Conservation (phyloP, 495 filamentous ascomycete species). For the Podospora anserina region DNA sequence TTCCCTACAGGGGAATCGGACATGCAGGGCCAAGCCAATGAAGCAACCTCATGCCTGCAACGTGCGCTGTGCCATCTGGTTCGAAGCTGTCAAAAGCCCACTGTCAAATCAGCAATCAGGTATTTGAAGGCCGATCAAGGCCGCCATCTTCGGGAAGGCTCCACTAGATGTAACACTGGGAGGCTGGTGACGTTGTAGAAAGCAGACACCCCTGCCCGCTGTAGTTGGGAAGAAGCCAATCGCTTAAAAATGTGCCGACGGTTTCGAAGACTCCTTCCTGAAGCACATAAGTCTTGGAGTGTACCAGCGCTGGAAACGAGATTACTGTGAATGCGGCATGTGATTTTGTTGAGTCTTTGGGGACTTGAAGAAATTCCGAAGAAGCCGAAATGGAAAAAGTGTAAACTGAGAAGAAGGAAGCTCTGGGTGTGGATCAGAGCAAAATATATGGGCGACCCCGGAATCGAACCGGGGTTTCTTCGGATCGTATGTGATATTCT, state of each 20-base stretch:
- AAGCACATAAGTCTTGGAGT: neutral
- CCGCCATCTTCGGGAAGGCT: neutral
- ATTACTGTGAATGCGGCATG: neutral
- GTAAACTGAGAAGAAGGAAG: neutral
- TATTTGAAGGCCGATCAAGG: neutral
- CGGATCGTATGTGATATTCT: slow-evolving; percentile 9
- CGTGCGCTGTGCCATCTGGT: neutral
- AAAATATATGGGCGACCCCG: slow-evolving; percentile 19
- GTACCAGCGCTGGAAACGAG: neutral
- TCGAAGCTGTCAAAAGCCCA: neutral
- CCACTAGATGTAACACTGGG: neutral
- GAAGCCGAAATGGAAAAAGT: neutral
- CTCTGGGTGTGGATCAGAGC: neutral
- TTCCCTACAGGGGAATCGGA: neutral
- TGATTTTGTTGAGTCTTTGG: neutral
- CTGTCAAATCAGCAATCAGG: neutral
- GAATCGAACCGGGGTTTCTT: slow-evolving; percentile 30
- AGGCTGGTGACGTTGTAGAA: neutral
- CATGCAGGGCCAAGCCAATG: neutral
- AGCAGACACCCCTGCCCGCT: neutral
- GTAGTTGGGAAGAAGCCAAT: neutral
- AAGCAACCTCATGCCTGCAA: neutral
- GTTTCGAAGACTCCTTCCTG: neutral
- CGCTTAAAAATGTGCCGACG: neutral
- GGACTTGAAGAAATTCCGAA: neutral